phyloP scores from a whole-genome alignment of 768 basidiomycete species.

The Lactarius tabidus region DNA sequence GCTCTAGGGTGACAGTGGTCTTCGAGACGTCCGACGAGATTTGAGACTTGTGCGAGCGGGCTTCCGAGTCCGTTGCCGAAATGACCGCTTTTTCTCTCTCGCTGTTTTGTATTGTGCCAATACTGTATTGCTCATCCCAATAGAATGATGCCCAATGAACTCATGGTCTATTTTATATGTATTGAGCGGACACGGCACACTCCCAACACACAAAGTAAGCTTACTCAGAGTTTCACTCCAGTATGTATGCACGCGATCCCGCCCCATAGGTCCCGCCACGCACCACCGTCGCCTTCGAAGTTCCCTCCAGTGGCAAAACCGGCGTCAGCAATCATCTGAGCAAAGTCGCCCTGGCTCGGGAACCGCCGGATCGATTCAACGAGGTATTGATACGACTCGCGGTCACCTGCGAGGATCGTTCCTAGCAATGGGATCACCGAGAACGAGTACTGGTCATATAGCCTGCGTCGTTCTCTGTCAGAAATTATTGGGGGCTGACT shows the following conservation, averaged over 20 bases:
- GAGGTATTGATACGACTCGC: slow-evolving; percentile 94
- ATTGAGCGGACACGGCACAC: neutral
- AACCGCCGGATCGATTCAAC: slow-evolving; percentile 96
- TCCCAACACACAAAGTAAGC: neutral
- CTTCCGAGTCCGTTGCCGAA: neutral
- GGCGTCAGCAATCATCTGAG: slow-evolving; percentile 81
- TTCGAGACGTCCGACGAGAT: neutral
- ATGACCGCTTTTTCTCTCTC: neutral
- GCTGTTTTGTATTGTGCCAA: neutral
- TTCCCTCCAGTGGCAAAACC: slow-evolving; percentile 68
- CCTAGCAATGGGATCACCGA: slow-evolving; percentile 91
- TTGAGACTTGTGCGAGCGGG: neutral
- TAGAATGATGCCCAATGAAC: neutral
- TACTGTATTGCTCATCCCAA: neutral
- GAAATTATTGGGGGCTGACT: neutral
- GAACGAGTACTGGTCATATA: slow-evolving; percentile 96
- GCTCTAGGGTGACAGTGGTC: neutral
- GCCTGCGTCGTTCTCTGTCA: slow-evolving; percentile 39
- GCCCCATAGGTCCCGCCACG: slow-evolving; percentile 83
- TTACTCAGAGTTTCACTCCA: slow-evolving; percentile 66
- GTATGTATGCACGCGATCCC: slow-evolving; percentile 85
- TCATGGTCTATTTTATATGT: neutral
- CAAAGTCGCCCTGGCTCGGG: slow-evolving; percentile 83
- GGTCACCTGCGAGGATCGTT: slow-evolving; percentile 93
- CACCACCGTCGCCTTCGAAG: slow-evolving; percentile 67